Percentiles rank a stretch among this genome's conserved stretches.
These are phyloP conservation scores for Colletotrichum sp. DNA, from an alignment of 2,329 filamentous ascomycete species.

Conservation along the genomic window DNA sequence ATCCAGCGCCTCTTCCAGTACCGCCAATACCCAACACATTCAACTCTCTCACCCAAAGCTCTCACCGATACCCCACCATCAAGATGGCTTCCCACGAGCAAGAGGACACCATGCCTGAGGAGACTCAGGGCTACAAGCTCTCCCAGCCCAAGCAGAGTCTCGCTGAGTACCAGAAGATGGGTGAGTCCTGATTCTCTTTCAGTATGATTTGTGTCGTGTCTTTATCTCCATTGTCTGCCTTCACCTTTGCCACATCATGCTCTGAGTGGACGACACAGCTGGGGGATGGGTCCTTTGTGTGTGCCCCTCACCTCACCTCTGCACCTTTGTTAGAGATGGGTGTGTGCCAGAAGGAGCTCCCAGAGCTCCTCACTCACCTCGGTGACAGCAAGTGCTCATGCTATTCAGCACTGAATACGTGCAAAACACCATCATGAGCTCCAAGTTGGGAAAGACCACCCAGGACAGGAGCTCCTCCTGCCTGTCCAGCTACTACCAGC, in stretches of 20 bases:
- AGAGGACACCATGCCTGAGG: conserved; percentile 85
- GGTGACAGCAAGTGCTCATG: neutral
- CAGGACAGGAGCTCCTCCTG: neutral
- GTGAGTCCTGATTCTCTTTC: conserved; percentile 58
- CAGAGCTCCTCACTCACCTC: neutral
- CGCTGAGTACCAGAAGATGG: conserved; percentile 92
- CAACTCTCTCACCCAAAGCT: neutral
- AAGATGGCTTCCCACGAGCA: conserved; percentile 60
- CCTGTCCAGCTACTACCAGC: neutral
- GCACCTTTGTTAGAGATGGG: neutral
- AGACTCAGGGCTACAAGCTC: conserved; percentile 96
- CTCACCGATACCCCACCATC: conserved; percentile 48
- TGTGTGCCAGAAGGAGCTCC: neutral
- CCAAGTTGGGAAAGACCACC: neutral
- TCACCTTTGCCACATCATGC: neutral
- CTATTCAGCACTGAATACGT: neutral
- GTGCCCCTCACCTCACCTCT: neutral
- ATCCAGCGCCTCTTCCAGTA: neutral
- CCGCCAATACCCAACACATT: neutral
- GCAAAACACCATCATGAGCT: neutral
- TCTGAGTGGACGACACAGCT: neutral
- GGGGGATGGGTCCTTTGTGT: neutral
- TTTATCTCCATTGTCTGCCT: neutral
- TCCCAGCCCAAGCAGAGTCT: conserved; percentile 96
- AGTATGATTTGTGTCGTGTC: neutral